Evolutionary conservation across 441 rosid genomes (phyloP), one percentile per base, ranked within the genome.

Genomic region (Arabidopsis hybrid): DNA sequence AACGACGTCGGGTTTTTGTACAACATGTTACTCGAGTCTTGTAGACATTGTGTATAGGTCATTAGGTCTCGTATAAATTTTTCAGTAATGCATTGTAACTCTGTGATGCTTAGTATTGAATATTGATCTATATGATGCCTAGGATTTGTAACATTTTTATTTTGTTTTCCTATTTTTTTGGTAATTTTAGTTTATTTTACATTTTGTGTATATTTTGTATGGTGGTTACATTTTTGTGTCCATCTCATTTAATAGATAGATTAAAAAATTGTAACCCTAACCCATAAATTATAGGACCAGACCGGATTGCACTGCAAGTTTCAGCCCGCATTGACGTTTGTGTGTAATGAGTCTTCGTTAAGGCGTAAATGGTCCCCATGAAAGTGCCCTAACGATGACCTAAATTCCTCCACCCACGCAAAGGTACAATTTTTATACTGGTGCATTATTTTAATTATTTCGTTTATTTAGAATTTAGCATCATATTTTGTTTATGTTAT

Each of bases 301-400:
- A 36, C 53, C 59, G 35, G 17, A 43, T 29, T 29, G 18, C 50
- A 61, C 21, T 13, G 17, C 45, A 49, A 49, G 69, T 34, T 16
- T 53, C 64, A 55, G 64, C 70, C n/a, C 18, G 18, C 50, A 26
- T 55, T 36, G 60, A 65, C 77, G 35, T 55, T 57, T 73, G 5
- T 46, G 11, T 36, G 58, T 34, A 65, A 65, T 32, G 39, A 65
- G 58, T 55, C 77, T 64, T 45, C 58, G 47, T 56, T 46, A 55
- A 38, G 50, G 5, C 39, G 11, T 7, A 21, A n/a, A 73, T 73
- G 72, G 77, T 73, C 72, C 77, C 77, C 77, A 38, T 73, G 66
- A 65, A 65, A 65, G 66, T 73, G 67, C 67, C 72, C 47, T 74
- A 39, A 66, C 78, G 49, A 3, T 65, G 66, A 65, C 65, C 65